phyloP scores from a whole-genome alignment of 2,329 filamentous ascomycete genomes.

The Botrytis pseudocinerea region DNA sequence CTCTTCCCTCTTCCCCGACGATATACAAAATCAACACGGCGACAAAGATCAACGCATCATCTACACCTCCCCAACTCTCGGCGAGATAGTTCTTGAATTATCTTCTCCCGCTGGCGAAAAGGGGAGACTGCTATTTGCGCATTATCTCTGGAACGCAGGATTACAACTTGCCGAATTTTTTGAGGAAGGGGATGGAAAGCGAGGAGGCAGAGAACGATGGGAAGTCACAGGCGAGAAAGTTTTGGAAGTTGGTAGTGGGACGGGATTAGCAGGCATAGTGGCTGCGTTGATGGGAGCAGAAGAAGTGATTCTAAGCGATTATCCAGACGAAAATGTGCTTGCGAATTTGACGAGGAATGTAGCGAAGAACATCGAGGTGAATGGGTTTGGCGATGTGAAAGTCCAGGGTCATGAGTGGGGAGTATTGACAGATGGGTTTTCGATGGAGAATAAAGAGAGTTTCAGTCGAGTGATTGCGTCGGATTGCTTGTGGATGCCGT shows the following conservation, averaged over 20 bases:
- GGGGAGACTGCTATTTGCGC: conserved; percentile 63
- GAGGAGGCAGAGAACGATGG: conserved; percentile 23
- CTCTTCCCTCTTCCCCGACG: conserved; percentile 67
- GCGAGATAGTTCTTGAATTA: conserved; percentile 21
- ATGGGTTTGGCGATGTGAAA: conserved; percentile 42
- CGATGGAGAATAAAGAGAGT: conserved; percentile 38
- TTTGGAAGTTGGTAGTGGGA: conserved; percentile 60
- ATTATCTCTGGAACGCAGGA: conserved; percentile 72
- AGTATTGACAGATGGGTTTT: conserved; percentile 42
- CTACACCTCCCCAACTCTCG: conserved; percentile 54
- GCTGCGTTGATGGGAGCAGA: conserved; percentile 49
- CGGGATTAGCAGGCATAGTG: conserved; percentile 55
- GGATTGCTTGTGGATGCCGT: conserved; percentile 75
- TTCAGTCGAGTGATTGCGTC: conserved; percentile 68
- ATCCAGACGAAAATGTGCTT: conserved; percentile 62
- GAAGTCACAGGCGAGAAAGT: conserved; percentile 12
- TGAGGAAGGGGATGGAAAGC: conserved; percentile 44
- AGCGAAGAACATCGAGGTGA: conserved; percentile 45
- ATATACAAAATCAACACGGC: conserved; percentile 61
- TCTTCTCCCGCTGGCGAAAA: conserved; percentile 40
- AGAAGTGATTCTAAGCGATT: conserved; percentile 64
- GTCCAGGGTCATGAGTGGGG: conserved; percentile 69
- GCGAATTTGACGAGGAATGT: conserved; percentile 60
- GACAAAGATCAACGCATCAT: conserved; percentile 56
- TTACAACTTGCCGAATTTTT: conserved; percentile 57